Conservation (phyloP, 2,329 filamentous ascomycete species). For the Lachnellula occidentalis region DNA sequence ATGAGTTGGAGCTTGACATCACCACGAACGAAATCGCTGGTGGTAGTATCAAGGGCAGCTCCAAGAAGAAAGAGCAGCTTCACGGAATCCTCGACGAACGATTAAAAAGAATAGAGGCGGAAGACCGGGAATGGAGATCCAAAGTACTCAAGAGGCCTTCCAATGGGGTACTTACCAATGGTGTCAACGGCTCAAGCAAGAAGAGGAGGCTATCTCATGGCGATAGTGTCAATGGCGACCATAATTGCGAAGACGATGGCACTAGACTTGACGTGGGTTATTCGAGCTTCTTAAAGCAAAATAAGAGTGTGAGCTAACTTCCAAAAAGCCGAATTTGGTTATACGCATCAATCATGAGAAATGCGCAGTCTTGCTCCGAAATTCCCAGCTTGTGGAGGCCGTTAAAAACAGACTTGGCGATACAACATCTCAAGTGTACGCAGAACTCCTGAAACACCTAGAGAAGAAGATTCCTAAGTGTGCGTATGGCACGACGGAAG, state of each 20-base stretch:
- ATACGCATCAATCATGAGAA: constrained; percentile 82
- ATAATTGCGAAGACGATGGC: constrained; percentile 37
- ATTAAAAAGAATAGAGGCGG: constrained; percentile 46
- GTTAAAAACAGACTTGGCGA: constrained; percentile 66
- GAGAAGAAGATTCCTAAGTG: constrained; percentile 66
- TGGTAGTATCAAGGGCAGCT: constrained; percentile 49
- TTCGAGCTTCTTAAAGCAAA: constrained; percentile 7
- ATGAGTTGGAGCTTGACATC: constrained; percentile 58
- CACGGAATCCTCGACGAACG: constrained; percentile 49
- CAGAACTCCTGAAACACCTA: constrained; percentile 62
- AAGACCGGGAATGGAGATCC: constrained; percentile 39
- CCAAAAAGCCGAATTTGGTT: constrained; percentile 59
- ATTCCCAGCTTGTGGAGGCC: constrained; percentile 67
- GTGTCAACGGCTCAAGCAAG: constrained; percentile 35
- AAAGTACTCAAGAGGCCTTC: constrained; percentile 45
- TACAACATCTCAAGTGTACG: constrained; percentile 73
- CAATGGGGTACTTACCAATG: constrained; percentile 24
- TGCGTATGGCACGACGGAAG: constrained; percentile 47
- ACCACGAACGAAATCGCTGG: constrained; percentile 39
- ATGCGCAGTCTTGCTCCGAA: constrained; percentile 76
- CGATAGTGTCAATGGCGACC: constrained; percentile 33
- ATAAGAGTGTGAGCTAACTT: constrained; percentile 24
- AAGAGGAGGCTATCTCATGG: constrained; percentile 51
- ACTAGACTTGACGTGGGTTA: constrained; percentile 46
- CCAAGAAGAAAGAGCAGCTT: constrained; percentile 62